Evolutionary conservation across 2,329 filamentous ascomycete species (phyloP).

Genomic region (Venturiaceae sp.): DNA sequence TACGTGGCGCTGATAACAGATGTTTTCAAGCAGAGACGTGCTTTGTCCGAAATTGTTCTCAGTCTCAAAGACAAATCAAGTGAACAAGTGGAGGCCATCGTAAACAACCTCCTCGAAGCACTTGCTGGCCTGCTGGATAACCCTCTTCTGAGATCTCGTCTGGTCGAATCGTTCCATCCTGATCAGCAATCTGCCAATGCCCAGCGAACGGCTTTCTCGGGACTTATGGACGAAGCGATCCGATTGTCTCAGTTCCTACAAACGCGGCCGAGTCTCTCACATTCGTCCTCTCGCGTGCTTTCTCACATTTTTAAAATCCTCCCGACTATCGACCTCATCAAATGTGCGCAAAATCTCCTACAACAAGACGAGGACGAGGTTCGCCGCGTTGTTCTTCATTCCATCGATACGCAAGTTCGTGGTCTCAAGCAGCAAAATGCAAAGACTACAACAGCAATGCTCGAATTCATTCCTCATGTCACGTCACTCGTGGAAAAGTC

Average conservation of each 20-base stretch:
- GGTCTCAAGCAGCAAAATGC: conserved; percentile 60
- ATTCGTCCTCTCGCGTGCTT: conserved; percentile 46
- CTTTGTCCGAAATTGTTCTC: conserved; percentile 31
- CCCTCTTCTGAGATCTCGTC: not conserved
- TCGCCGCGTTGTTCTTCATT: conserved; percentile 68
- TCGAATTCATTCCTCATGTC: conserved; percentile 71
- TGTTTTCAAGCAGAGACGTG: not conserved
- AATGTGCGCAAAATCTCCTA: conserved; percentile 74
- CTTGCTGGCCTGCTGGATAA: conserved; percentile 4
- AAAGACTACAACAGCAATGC: conserved; percentile 57
- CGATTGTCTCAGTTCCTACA: conserved; percentile 4
- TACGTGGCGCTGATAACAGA: conserved; percentile 1
- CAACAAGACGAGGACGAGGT: conserved; percentile 62
- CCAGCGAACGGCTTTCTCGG: conserved; percentile 1
- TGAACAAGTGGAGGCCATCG: not conserved
- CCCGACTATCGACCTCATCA: conserved; percentile 81
- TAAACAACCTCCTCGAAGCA: conserved; percentile 5
- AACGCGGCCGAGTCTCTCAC: not conserved
- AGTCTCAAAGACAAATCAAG: conserved; percentile 9
- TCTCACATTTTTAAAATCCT: conserved; percentile 74
- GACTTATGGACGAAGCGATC: conserved; percentile 5
- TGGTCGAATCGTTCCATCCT: conserved; percentile 4
- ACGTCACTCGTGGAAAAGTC: conserved; percentile 67
- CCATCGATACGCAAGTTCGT: conserved; percentile 71
- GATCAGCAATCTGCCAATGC: not conserved